A percentile compares a stretch with the other conserved stretches of the same genome.
phyloP scores from a whole-genome alignment of 2,329 filamentous ascomycete species.

The Colletotrichum falcatum region DNA sequence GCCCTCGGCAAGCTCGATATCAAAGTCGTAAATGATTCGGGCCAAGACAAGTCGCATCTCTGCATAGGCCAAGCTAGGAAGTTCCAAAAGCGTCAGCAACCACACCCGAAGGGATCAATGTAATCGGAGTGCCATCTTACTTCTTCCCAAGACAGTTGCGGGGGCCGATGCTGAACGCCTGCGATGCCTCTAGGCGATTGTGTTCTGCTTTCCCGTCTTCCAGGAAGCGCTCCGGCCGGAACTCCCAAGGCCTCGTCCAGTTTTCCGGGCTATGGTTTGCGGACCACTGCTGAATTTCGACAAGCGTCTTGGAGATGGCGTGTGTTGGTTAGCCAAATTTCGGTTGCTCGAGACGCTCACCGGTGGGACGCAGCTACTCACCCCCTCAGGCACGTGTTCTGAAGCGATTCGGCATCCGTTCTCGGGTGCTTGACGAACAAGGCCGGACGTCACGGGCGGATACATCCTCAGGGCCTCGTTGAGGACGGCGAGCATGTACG shows the following conservation, averaged over 20 bases:
- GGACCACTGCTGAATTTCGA: constrained; percentile 29
- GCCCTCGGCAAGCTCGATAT: neutral
- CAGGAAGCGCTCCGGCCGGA: constrained; percentile 28
- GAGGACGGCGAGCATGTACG: constrained; percentile 56
- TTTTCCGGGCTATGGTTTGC: constrained; percentile 41
- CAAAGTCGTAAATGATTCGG: constrained; percentile 21
- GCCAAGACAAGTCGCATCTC: constrained; percentile 33
- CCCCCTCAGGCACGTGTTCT: constrained; percentile 49
- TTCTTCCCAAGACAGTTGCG: constrained; percentile 38
- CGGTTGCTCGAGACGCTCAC: neutral
- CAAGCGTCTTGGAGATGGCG: constrained; percentile 19
- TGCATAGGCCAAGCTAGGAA: constrained; percentile 21
- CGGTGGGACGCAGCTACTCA: constrained; percentile 42
- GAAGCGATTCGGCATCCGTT: constrained; percentile 50
- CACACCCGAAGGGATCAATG: neutral
- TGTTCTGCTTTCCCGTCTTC: neutral
- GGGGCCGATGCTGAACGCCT: constrained; percentile 30
- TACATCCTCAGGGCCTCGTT: constrained; percentile 56
- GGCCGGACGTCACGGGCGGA: constrained; percentile 46
- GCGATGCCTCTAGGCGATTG: constrained; percentile 5
- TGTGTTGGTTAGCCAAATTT: neutral
- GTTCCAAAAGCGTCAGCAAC: constrained; percentile 36
- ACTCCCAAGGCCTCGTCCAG: constrained; percentile 49
- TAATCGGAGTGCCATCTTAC: constrained; percentile 43
- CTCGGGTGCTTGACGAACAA: constrained; percentile 46